Evolutionary conservation across 306 rosid genomes (phyloP).

Genomic region (Trifolium pratense): DNA sequence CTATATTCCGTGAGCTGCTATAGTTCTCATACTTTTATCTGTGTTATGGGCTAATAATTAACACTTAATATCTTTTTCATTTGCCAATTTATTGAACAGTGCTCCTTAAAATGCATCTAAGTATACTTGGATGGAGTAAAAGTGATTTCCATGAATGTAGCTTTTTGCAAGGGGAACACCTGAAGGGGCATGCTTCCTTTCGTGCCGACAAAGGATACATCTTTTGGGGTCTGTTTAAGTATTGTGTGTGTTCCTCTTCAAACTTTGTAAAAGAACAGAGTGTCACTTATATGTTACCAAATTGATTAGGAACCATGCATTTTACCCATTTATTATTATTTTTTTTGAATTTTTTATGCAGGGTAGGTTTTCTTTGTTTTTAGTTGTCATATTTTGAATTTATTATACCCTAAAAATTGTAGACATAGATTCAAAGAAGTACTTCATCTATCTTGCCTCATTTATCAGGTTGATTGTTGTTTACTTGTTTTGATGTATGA

Average conservation of each 20-base stretch:
- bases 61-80: neutral
- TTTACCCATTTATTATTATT: neutral
- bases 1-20: too few relatives aligned
- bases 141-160: slow-evolving; percentile 24
- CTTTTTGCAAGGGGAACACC: slow-evolving; percentile 8
- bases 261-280: neutral
- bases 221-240: slow-evolving; percentile 13
- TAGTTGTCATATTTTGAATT: slow-evolving; percentile 6
- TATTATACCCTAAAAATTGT: slow-evolving; percentile 23
- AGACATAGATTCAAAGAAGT: slow-evolving; percentile 1
- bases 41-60: neutral
- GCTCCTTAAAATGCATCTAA: slow-evolving; percentile 1
- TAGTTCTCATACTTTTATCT: neutral
- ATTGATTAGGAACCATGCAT: slow-evolving; percentile 23
- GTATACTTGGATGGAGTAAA: slow-evolving; percentile 26
- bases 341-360: neutral
- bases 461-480: slow-evolving; percentile 9
- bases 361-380: slow-evolving; percentile 33
- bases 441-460: slow-evolving; percentile 4
- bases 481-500: neutral
- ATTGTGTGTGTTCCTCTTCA: slow-evolving; percentile 10
- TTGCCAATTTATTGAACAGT: slow-evolving; percentile 32
- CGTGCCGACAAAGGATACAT: neutral
- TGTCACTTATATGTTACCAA: neutral
- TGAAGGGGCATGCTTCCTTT: slow-evolving; percentile 28